These are phyloP conservation scores for Auricularia heimuer DNA, from an alignment of 768 basidiomycete species.

Conservation along the genomic window DNA sequence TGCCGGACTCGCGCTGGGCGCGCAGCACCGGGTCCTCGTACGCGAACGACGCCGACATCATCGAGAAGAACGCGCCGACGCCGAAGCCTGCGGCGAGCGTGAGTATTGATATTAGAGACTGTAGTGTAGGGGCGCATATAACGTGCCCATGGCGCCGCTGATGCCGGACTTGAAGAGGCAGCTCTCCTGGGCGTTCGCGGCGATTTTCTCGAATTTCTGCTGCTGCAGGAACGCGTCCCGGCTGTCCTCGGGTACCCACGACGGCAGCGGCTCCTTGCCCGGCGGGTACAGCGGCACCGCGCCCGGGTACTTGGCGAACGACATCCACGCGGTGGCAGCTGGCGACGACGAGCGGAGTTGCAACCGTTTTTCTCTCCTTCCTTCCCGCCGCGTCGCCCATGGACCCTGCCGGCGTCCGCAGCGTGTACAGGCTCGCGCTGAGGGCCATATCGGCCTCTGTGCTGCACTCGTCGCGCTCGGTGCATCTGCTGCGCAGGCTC, in stretches of 20 bases:
- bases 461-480: not conserved
- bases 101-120: not conserved
- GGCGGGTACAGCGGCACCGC: constrained; percentile 58
- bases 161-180: constrained; percentile 76
- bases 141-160: constrained; percentile 74
- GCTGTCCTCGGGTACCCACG: constrained; percentile 76
- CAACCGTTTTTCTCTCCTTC: not conserved
- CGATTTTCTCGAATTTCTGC: constrained; percentile 66
- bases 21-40: constrained; percentile 89
- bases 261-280: constrained; percentile 83
- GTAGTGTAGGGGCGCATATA: not conserved
- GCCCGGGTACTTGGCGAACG: not conserved
- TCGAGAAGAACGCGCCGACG: constrained; percentile 88
- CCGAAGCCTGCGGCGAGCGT: constrained; percentile 56
- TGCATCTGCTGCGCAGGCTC: not conserved
- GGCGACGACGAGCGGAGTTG: not conserved
- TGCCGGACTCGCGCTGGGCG: constrained; percentile 27
- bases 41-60: constrained; percentile 91
- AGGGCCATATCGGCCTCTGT: not conserved
- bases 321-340: not conserved
- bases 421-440: not conserved
- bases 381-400: not conserved
- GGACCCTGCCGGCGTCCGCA: not conserved
- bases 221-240: constrained; percentile 51
- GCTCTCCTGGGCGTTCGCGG: constrained; percentile 66